These are phyloP conservation scores for Boletus vermiculosoides DNA, from an alignment of 768 basidiomycete genomes.

Conservation along the genomic window DNA sequence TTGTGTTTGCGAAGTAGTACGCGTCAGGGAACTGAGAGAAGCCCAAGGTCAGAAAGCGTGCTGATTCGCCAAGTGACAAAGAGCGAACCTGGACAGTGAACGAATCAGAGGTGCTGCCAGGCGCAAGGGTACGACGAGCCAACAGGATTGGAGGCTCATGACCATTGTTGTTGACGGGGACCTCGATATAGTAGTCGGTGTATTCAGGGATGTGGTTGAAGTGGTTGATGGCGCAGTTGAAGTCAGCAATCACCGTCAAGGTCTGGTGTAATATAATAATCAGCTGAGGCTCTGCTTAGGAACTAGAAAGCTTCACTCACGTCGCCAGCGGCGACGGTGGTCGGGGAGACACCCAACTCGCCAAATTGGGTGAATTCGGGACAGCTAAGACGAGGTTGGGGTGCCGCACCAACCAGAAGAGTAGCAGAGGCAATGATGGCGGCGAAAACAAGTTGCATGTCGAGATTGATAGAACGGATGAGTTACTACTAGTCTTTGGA, in stretches of 20 bases:
- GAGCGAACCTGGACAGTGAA: slow-evolving; percentile 20
- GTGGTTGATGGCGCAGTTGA: slow-evolving; percentile 24
- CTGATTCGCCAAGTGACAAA: background rate
- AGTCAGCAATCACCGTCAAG: slow-evolving; percentile 24
- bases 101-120: slow-evolving; percentile 7
- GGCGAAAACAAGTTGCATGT: slow-evolving; percentile 21
- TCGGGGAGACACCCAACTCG: slow-evolving; percentile 17
- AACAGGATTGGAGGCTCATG: slow-evolving; percentile 31
- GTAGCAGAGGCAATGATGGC: slow-evolving; percentile 9
- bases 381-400: slow-evolving; percentile 21
- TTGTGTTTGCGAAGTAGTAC: slow-evolving; percentile 16
- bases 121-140: slow-evolving; percentile 17
- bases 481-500: background rate
- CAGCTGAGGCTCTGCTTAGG: background rate
- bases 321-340: slow-evolving; percentile 24
- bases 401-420: slow-evolving; percentile 17
- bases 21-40: slow-evolving; percentile 26
- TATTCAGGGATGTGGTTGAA: slow-evolving; percentile 21
- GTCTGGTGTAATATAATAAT: slow-evolving; percentile 11
- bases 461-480: background rate
- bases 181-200: slow-evolving; percentile 36
- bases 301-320: slow-evolving; percentile 9
- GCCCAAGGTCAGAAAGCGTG: background rate
- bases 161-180: slow-evolving; percentile 32
- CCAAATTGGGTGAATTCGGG: slow-evolving; percentile 25